Evolutionary conservation across 2,329 filamentous ascomycete genomes (phyloP), one percentile per base, ranked within the genome.

Genomic region (Rhexocercosporidium sp.): DNA sequence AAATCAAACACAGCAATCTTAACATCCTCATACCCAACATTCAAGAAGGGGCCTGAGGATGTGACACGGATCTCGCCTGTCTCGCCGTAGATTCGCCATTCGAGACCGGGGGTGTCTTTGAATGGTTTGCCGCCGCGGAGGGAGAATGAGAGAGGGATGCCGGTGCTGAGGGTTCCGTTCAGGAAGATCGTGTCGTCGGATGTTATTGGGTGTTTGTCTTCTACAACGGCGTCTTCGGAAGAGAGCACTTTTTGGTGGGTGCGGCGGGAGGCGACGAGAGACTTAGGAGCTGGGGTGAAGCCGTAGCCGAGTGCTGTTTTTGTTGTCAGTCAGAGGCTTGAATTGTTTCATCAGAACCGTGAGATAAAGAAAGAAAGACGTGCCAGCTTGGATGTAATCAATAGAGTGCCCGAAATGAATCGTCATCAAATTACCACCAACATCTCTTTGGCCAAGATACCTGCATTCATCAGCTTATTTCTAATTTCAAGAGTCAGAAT

Each of bases 61-160:
- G 49, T 53, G 27, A 57, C 18, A 1, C 54, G 54, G 14, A 57
- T 57, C 20, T 86, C 84, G 0, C 84, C 85, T 67, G 79, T 82
- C 56, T 84, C 81, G 31, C 86, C 85, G 41, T 82, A 78, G 57
- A 89, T 82, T 8, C 78, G 81, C 83, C 86, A 88, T 0, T 81
- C 75, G 0, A 86, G 59, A 20, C 69, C 70, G 0, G 68, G 68
- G 0, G 37, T 47, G 7, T 59, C 61, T 34, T 57, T 51, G 65
- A 71, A 73, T 3, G 70, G 49, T 0, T 46, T 54, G 1, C 70
- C 70, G 37, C 69, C 68, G 29, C 71, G 70, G 7, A 74, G 65
- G 9, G 69, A 61, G 11, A 67, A 37, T 0, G 66, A 67, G 14
- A 74, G 31, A 1, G 72, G 70, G n/a, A 73, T 67, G 1, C 59